A percentile compares a stretch with the other conserved stretches of the same genome.
Conservation (phyloP, 179 eudicot species). For the Beta macrorhiza region DNA sequence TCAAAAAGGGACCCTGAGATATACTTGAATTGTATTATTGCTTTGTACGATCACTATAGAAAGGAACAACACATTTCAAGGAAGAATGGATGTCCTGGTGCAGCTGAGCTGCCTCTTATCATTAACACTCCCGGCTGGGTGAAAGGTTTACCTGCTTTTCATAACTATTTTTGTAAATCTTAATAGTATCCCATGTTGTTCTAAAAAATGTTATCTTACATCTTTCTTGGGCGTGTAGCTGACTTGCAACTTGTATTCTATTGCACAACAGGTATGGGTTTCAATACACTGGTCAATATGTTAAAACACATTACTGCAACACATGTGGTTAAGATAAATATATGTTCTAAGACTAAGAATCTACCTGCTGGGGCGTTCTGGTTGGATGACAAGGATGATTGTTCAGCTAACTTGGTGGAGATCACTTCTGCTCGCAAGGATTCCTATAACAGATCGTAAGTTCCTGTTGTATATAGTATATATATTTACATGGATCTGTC, state of each 20-base stretch:
- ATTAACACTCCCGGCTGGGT: constrained; percentile 93
- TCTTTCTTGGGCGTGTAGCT: not conserved
- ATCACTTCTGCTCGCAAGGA: constrained; percentile 70
- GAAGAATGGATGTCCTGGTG: constrained; percentile 34
- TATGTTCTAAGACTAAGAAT: constrained; percentile 57
- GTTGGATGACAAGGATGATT: constrained; percentile 43
- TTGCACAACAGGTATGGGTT: constrained; percentile 69
- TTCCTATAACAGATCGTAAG: constrained; percentile 69
- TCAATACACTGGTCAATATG: constrained; percentile 67
- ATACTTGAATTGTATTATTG: constrained; percentile 51
- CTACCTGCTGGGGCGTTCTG: constrained; percentile 84
- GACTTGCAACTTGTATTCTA: constrained; percentile 9
- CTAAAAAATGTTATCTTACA: not conserved
- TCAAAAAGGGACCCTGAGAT: constrained; percentile 73
- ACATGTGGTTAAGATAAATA: constrained; percentile 80
- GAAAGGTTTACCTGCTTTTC: constrained; percentile 50
- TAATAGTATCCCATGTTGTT: not conserved
- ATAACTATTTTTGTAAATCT: not conserved
- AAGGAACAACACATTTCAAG: constrained; percentile 34
- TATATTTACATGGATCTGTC: not conserved
- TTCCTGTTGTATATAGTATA: constrained; percentile 12
- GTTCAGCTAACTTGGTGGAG: constrained; percentile 51
- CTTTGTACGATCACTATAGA: constrained; percentile 57
- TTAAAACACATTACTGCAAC: constrained; percentile 62
- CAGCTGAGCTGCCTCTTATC: constrained; percentile 61